Conservation (phyloP, 345 rosid species). For the Populus euphratica region DNA sequence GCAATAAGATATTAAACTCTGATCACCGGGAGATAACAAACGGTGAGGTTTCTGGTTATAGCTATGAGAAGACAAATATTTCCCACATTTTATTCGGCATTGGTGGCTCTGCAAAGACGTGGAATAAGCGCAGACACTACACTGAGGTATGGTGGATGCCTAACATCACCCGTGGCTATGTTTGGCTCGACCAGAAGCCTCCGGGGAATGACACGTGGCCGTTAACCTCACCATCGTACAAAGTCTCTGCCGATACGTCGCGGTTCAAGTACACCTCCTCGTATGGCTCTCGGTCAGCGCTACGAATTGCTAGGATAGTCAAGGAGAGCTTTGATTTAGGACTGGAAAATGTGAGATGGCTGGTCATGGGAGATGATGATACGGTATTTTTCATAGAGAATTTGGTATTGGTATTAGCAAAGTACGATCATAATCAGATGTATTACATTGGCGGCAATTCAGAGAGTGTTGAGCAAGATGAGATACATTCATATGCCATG, state of each 20-base stretch:
- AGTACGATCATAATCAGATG: conserved; percentile 87
- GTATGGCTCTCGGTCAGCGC: conserved; percentile 71
- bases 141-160: conserved; percentile 80
- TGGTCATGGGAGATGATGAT: conserved; percentile 93
- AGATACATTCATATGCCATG: conserved; percentile 74
- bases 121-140: conserved; percentile 63
- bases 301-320: conserved; percentile 69
- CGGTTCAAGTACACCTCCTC: conserved; percentile 58
- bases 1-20: conserved; percentile 10
- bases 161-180: conserved; percentile 62
- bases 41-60: not conserved
- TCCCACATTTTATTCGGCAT: conserved; percentile 73
- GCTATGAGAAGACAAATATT: conserved; percentile 32
- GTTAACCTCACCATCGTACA: conserved; percentile 48
- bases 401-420: conserved; percentile 51
- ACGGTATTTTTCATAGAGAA: conserved; percentile 81
- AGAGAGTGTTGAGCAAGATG: conserved; percentile 83
- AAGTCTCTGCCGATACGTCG: conserved; percentile 62
- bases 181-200: conserved; percentile 77
- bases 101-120: conserved; percentile 77
- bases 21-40: conserved; percentile 14
- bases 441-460: conserved; percentile 77
- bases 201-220: conserved; percentile 40
- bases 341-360: conserved; percentile 71
- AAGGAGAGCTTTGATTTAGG: conserved; percentile 82